Evolutionary conservation across 2,329 filamentous ascomycete species (phyloP), one percentile per base, ranked within the genome.

Genomic region (Epichloe glyceriae): DNA sequence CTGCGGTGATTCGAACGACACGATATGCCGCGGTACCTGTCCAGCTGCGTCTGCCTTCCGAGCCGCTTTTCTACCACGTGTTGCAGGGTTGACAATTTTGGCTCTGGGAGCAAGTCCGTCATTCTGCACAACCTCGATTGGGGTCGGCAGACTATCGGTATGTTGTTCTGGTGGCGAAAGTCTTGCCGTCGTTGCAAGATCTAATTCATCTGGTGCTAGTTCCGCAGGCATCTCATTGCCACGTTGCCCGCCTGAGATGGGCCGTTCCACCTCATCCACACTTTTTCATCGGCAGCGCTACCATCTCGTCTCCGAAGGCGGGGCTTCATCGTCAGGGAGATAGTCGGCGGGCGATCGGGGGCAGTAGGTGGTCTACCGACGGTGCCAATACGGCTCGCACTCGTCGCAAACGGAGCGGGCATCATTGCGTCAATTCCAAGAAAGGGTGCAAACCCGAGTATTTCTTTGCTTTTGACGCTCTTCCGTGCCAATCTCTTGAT

Each of bases 41-140:
- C 75, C 75, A 33, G 71, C 73, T 7, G 75, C 74, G 56, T 78
- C 69, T 48, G 74, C 70, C 53, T 70, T 73, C 48, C 70, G 67
- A 10, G 75, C 74, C 40, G 75, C 75, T 58, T 78, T 78, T 52
- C 66, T 73, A 34, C 75, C 75, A 56, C 75, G 66, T 11, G 72
- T 75, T 4, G 75, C 75, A 17, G 75, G 74, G 52, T 77, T 77
- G 7, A 52, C 56, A 40, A 74, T 63, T 42, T 57, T 60, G 6
- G 54, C 58, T 47, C 51, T 49, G 2, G 45, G 22, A 5, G 10
- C 38, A 12, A 11, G 10, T 12, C 17, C 42, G 4, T 26, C 14
- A 8, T 20, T 42, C 33, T 19, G 11, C 20, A 17, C 35, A 40
- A 19, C 17, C 19, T 39, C n/a, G 22, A 33, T 26, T 2, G n/a